Evolutionary conservation across 2,329 filamentous ascomycete genomes (phyloP).

Genomic region (Botryotinia globosa): DNA sequence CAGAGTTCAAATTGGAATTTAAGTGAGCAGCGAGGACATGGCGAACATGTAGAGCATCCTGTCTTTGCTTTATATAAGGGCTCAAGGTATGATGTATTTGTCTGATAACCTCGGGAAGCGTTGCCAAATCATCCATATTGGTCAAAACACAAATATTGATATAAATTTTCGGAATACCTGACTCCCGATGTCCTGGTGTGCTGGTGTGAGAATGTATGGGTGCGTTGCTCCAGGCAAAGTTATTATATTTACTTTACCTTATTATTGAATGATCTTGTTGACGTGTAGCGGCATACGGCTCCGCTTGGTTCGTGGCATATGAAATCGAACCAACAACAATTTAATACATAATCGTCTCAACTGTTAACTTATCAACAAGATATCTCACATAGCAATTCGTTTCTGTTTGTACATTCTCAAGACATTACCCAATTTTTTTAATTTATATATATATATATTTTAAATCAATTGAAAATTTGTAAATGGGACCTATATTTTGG

Average conservation of each 20-base stretch:
- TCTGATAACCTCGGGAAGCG: conserved; percentile 40
- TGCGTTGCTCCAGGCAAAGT: not conserved
- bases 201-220: not conserved
- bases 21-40: conserved; percentile 55
- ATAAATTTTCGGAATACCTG: not conserved
- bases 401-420: not conserved
- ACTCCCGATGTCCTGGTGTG: not conserved
- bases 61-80: conserved; percentile 55
- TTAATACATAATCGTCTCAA: not conserved
- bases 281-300: not conserved
- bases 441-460: too few relatives aligned
- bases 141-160: not conserved
- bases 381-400: not conserved
- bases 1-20: conserved; percentile 43
- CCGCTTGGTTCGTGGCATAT: not conserved
- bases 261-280: not conserved
- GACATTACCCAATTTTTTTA: not conserved
- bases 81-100: conserved; percentile 47
- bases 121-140: conserved; percentile 28
- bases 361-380: not conserved
- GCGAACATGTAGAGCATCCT: conserved; percentile 56
- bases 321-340: not conserved
- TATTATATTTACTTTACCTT: not conserved
- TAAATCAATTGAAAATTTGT: not conserved
- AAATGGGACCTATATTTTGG: not conserved